These are phyloP conservation scores for Mesotaenium endlicherianum DNA, from an alignment of 139 green algal genomes.

Conservation along the genomic window DNA sequence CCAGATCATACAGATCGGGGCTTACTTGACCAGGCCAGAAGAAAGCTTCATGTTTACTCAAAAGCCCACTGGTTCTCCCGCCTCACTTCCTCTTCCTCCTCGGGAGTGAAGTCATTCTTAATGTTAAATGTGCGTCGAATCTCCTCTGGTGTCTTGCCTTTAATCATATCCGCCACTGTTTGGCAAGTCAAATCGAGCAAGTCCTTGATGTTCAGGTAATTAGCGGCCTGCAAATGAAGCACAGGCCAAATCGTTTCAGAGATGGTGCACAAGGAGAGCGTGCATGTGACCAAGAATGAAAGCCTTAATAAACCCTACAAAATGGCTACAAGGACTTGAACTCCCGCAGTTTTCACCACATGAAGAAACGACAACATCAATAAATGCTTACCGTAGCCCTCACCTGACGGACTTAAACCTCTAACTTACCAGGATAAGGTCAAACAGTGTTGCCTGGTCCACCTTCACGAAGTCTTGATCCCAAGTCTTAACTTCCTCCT, in stretches of 20 bases:
- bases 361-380: no score
- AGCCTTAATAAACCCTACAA: no score
- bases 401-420: no score
- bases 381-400: no score
- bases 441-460: conserved; percentile 95
- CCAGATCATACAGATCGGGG: no score
- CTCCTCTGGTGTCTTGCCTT: conserved; percentile 89
- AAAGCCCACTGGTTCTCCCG: conserved; percentile 76
- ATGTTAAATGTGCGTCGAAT: conserved; percentile 97
- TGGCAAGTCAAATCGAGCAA: conserved; percentile 96
- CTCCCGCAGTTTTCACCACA: no score
- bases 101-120: conserved; percentile 72
- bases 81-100: conserved; percentile 92
- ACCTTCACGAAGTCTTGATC: conserved; percentile 96
- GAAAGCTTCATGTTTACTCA: conserved; percentile 5
- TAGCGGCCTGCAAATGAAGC: conserved; percentile 74
- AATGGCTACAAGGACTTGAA: no score
- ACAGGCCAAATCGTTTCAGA: no score
- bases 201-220: conserved; percentile 99
- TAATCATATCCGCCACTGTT: conserved; percentile 98
- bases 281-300: no score
- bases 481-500: conserved; percentile 81
- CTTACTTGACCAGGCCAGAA: background rate
- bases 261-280: no score
- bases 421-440: conserved; percentile 86